A percentile compares a stretch with the other conserved stretches of the same genome.
phyloP scores from a whole-genome alignment of 2,329 filamentous ascomycete genomes.

The Emergomyces pasteurianus region DNA sequence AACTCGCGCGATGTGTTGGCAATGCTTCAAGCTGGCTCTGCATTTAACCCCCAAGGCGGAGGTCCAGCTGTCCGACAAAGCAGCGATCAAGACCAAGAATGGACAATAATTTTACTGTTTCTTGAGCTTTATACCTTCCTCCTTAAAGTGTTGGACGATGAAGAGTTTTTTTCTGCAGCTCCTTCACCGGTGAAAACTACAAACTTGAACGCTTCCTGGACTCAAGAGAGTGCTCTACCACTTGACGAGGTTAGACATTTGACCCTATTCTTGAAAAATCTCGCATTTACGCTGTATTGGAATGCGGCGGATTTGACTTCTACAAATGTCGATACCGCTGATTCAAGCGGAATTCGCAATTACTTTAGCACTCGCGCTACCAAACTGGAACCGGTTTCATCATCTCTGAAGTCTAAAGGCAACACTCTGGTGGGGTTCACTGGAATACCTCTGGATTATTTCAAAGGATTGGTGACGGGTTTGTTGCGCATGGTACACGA shows the following conservation, averaged over 20 bases:
- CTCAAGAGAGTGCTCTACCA: conserved; percentile 54
- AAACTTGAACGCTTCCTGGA: conserved; percentile 43
- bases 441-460: conserved; percentile 63
- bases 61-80: conserved; percentile 16
- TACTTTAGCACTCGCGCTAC: conserved; percentile 31
- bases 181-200: conserved; percentile 32
- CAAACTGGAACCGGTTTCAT: conserved; percentile 13
- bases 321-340: conserved; percentile 22
- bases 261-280: conserved; percentile 75
- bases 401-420: conserved; percentile 28
- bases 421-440: conserved; percentile 49
- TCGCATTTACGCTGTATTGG: conserved; percentile 83
- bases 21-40: conserved; percentile 37
- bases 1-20: conserved; percentile 48
- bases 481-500: conserved; percentile 84
- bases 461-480: conserved; percentile 67
- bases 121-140: conserved; percentile 91
- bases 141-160: conserved; percentile 84
- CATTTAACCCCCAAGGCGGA: conserved; percentile 28
- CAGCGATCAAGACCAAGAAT: conserved; percentile 52
- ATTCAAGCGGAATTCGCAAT: conserved; percentile 32
- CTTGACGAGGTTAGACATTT: conserved; percentile 60
- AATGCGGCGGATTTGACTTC: conserved; percentile 55
- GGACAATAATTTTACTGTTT: conserved; percentile 81
- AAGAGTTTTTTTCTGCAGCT: conserved; percentile 67